Base-by-base conservation (phyloP, 2,329 filamentous ascomycete genomes). In the Sclerotinia subarctica region DNA sequence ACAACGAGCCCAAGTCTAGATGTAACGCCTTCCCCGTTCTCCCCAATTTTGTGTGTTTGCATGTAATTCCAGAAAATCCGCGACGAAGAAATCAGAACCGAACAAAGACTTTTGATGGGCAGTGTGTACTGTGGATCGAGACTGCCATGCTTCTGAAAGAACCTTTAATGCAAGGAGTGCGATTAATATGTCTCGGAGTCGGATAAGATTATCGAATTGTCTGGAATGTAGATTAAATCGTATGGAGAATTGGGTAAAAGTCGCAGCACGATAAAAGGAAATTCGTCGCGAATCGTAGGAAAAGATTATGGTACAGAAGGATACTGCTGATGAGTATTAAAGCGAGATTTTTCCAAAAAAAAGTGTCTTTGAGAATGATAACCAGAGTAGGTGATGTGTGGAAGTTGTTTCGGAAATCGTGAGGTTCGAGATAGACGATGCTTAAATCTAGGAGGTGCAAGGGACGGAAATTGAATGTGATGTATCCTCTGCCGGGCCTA, bases 111-210 rank as follows among this genome's bases (percentile, higher is more conserved):
- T 56, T 53, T 64, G 59, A 64, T 51, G 17, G 38, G 52, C 65
- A 53, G 69, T 70, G 69, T 72, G 72, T 73, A 68, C 70, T 73
- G 73, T 74, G 71, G 67, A 67, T 71, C 73, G 65, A 73, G 72
- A 73, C 69, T 64, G 71, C 70, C 65, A 67, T 67, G 47, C 49
- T 63, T 46, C 26, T 46, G 24, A 52, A 32, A 2, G 35, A 67
- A 53, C 26, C 47, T 44, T 68, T 68, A 49, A 68, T 64, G 59
- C 44, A 52, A 64, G 66, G 66, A 68, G 51, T 62, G 42, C 49
- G 17, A 67, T 67, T 60, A 44, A 60, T 44, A 32, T 64, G 49
- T 64, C 62, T 66, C 54, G 26, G 46, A 46, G 24, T 60, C 42
- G 29, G 54, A 44, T 44, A 32, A 38, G 46, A 66, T 57, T 42